A percentile compares a stretch with the other conserved stretches of the same genome.
phyloP scores from a whole-genome alignment of 2,329 filamentous ascomycete species.

The Penicillium polonicum region DNA sequence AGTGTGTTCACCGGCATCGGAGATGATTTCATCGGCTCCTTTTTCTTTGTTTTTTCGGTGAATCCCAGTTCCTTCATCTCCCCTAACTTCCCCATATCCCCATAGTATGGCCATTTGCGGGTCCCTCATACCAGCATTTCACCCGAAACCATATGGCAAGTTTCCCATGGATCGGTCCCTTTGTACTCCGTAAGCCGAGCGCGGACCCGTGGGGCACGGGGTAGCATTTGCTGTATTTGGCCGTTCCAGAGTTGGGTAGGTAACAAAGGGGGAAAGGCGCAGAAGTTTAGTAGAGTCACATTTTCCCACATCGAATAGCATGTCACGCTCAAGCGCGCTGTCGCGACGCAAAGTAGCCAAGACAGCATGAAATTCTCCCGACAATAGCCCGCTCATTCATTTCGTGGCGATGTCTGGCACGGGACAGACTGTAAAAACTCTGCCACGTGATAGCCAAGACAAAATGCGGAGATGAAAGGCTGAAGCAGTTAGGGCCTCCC shows the following conservation, averaged over 20 bases:
- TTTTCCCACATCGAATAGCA: not conserved
- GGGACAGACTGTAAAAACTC: not conserved
- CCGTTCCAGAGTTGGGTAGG: not conserved
- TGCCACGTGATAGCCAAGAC: not conserved
- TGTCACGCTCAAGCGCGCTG: not conserved
- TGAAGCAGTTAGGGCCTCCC: not conserved
- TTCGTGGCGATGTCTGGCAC: not conserved
- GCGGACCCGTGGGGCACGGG: not conserved
- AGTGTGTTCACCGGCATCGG: not conserved
- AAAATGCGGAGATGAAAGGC: constrained; percentile 1
- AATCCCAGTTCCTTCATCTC: not conserved
- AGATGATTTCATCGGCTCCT: not conserved
- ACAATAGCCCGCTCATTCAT: not conserved
- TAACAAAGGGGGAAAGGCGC: not conserved
- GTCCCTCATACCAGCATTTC: not conserved
- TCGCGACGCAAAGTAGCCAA: not conserved
- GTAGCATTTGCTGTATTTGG: constrained; percentile 1
- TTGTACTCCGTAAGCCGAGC: not conserved
- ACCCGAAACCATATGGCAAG: not conserved
- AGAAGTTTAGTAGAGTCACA: not conserved
- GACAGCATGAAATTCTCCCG: not conserved
- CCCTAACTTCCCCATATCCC: not conserved
- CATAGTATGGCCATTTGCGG: not conserved
- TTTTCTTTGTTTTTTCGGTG: constrained; percentile 2
- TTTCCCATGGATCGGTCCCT: not conserved